Conservation (phyloP, 805 yeast genomes). For the Lipomyces starkeyi region DNA sequence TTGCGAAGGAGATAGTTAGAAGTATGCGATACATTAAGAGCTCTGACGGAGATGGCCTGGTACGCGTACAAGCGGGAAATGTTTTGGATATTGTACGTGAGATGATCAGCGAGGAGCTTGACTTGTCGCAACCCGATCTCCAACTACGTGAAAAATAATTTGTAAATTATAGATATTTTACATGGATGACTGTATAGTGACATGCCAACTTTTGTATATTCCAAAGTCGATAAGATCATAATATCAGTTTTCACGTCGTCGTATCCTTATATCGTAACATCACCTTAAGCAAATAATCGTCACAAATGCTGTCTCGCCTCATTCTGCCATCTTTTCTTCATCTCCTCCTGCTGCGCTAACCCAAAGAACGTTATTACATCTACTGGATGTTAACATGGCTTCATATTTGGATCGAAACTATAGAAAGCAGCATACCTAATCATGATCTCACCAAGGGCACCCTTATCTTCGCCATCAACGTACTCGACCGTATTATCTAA, state of each 20-base stretch:
- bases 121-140: conserved; percentile 18
- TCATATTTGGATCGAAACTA: background rate
- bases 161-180: conserved; percentile 8
- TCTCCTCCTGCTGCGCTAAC: conserved; percentile 44
- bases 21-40: conserved; percentile 36
- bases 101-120: conserved; percentile 29
- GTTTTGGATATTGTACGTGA: conserved; percentile 39
- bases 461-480: conserved; percentile 55
- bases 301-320: background rate
- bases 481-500: conserved; percentile 65
- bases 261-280: background rate
- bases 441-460: conserved; percentile 74
- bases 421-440: conserved; percentile 49
- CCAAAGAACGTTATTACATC: conserved; percentile 91
- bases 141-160: background rate
- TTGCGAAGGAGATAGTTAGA: conserved; percentile 36
- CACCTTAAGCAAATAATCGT: background rate
- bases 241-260: background rate
- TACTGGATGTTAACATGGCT: conserved; percentile 30
- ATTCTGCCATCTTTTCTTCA: conserved; percentile 18
- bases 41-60: conserved; percentile 45
- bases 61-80: conserved; percentile 43
- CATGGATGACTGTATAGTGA: background rate
- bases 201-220: conserved; percentile 2
- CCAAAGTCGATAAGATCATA: background rate